Evolutionary conservation across 2,329 filamentous ascomycete genomes (phyloP).

Genomic region (Aspergillus ochraceus): DNA sequence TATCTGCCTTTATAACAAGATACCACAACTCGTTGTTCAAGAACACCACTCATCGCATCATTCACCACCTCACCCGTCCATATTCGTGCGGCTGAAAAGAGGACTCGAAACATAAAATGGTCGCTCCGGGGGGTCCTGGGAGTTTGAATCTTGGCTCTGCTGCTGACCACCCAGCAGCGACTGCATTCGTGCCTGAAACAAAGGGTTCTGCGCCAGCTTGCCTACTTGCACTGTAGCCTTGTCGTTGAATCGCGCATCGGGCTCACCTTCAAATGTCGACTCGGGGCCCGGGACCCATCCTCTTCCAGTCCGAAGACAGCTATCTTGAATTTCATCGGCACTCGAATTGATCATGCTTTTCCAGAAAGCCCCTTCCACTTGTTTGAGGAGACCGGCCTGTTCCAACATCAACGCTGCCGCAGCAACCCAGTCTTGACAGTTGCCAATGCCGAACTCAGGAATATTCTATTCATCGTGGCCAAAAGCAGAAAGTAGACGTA

Average conservation of each 20-base stretch:
- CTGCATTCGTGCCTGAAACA: constrained; percentile 13
- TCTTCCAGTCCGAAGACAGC: constrained; percentile 8
- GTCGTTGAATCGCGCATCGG: constrained; percentile 20
- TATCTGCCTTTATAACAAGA: too few relatives aligned
- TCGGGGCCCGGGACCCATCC: constrained; percentile 17
- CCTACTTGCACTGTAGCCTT: constrained; percentile 4
- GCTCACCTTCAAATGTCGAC: constrained; percentile 6
- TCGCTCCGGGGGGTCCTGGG: not conserved
- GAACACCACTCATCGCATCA: not conserved
- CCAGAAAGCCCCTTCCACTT: constrained; percentile 19
- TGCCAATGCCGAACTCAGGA: constrained; percentile 18
- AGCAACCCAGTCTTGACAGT: constrained; percentile 19
- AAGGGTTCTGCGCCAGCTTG: constrained; percentile 12
- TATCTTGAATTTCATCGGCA: constrained; percentile 12
- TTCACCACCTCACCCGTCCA: not conserved
- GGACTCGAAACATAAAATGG: constrained; percentile 21
- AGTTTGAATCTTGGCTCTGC: not conserved
- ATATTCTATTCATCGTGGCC: constrained; percentile 15
- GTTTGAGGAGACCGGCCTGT: not conserved
- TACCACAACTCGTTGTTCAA: not conserved
- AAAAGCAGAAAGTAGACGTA: constrained; percentile 9
- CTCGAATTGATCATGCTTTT: constrained; percentile 19
- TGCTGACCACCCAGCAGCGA: constrained; percentile 5
- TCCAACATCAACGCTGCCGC: constrained; percentile 11
- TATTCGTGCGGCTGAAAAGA: constrained; percentile 10